These are phyloP conservation scores for Aquilaria yunnanensis DNA, from an alignment of 345 rosid species.

Conservation along the genomic window DNA sequence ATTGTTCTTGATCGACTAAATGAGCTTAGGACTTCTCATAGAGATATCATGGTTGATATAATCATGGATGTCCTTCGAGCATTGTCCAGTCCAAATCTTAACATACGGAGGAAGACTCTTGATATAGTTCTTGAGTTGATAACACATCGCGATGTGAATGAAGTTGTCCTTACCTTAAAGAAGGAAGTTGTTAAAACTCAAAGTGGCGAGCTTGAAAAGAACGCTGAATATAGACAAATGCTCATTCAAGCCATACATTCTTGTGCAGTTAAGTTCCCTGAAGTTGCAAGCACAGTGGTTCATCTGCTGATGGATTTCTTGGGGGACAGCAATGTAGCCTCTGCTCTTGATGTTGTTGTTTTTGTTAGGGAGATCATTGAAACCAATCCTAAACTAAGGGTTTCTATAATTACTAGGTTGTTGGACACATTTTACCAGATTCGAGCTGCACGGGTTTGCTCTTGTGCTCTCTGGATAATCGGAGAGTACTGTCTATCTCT, in stretches of 20 bases:
- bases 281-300: constrained; percentile 81
- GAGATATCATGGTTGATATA: constrained; percentile 70
- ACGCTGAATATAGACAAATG: constrained; percentile 78
- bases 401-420: constrained; percentile 65
- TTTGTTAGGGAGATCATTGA: constrained; percentile 80
- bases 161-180: constrained; percentile 64
- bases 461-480: constrained; percentile 79
- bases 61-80: constrained; percentile 82
- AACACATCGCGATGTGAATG: constrained; percentile 57
- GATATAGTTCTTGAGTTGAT: constrained; percentile 73
- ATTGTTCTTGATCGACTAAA: constrained; percentile 70
- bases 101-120: constrained; percentile 62
- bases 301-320: constrained; percentile 84
- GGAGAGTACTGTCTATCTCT: constrained; percentile 75
- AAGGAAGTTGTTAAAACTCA: constrained; percentile 82
- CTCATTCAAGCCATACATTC: constrained; percentile 84
- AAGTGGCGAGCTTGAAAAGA: constrained; percentile 70
- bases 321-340: constrained; percentile 69
- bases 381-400: constrained; percentile 66
- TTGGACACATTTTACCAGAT: constrained; percentile 82
- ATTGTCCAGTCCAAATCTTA: constrained; percentile 70
- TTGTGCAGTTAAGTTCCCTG: constrained; percentile 81
- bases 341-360: constrained; percentile 64
- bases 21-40: constrained; percentile 57
- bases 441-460: constrained; percentile 73